Percentiles rank a stretch among this genome's conserved stretches.
Conservation (phyloP, 441 rosid species). For the Cnidoscolus chayamansa region DNA sequence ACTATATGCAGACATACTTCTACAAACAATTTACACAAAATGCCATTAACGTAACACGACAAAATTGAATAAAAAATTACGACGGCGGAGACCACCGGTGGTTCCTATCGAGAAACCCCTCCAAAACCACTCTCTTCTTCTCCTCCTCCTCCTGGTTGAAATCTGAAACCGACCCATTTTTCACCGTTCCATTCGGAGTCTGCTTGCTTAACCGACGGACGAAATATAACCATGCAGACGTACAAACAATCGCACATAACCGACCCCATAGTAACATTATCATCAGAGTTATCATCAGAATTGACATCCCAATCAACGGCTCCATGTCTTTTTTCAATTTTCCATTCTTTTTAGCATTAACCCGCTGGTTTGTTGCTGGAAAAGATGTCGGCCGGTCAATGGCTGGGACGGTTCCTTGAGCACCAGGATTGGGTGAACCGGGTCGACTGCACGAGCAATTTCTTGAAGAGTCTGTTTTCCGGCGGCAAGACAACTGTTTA, state of each 20-base stretch:
- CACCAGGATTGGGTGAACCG: slow-evolving; percentile 23
- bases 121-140: slow-evolving; percentile 60
- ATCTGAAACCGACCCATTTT: slow-evolving; percentile 18
- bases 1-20: not conserved
- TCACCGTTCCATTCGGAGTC: not conserved
- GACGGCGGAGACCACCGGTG: slow-evolving; percentile 17
- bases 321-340: slow-evolving; percentile 18
- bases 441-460: slow-evolving; percentile 23
- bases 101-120: slow-evolving; percentile 59
- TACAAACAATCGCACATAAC: slow-evolving; percentile 66
- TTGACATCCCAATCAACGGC: slow-evolving; percentile 49
- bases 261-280: slow-evolving; percentile 65
- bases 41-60: not conserved
- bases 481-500: slow-evolving; percentile 22
- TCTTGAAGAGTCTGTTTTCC: slow-evolving; percentile 24
- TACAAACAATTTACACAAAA: slow-evolving; percentile 10
- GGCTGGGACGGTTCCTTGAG: not conserved
- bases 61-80: slow-evolving; percentile 6
- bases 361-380: not conserved
- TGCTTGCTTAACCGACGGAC: slow-evolving; percentile 32
- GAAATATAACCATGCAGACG: slow-evolving; percentile 64
- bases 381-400: not conserved
- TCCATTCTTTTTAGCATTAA: not conserved
- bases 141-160: slow-evolving; percentile 44
- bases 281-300: slow-evolving; percentile 48